Evolutionary conservation across 1,284 basidiomycete species (phyloP).

Genomic region (Neotropicomus parvogracilis): DNA sequence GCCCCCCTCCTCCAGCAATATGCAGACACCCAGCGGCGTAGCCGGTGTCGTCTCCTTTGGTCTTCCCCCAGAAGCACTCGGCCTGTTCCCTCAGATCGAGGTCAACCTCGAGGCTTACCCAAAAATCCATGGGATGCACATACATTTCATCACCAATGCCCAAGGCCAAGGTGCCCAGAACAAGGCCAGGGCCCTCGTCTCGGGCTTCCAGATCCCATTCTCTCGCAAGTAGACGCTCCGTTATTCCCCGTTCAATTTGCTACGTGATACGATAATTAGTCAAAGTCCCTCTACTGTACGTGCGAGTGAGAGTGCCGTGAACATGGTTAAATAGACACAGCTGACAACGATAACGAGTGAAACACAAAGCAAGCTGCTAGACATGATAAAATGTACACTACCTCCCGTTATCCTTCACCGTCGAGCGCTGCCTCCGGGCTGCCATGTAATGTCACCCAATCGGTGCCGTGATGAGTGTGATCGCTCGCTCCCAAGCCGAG

Average conservation of each 20-base stretch:
- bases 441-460: constrained; percentile 54
- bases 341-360: constrained; percentile 14
- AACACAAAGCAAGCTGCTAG: constrained; percentile 12
- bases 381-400: constrained; percentile 5
- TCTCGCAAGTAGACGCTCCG: constrained; percentile 33
- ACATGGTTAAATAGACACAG: constrained; percentile 18
- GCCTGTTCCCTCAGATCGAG: constrained; percentile 92
- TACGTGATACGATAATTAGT: constrained; percentile 25
- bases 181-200: constrained; percentile 77
- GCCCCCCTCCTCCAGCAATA: constrained; percentile 58
- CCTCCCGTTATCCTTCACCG: constrained; percentile 16
- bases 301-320: constrained; percentile 24
- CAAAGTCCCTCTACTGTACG: constrained; percentile 20
- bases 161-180: constrained; percentile 83
- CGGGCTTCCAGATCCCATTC: constrained; percentile 89
- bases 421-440: constrained; percentile 18
- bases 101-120: constrained; percentile 89
- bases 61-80: constrained; percentile 80
- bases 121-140: constrained; percentile 81
- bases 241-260: constrained; percentile 1
- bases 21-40: constrained; percentile 71
- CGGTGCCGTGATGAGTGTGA: constrained; percentile 40
- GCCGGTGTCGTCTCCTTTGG: constrained; percentile 90
- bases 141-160: constrained; percentile 87
- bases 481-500: constrained; percentile 25